These are phyloP conservation scores for Vitis riparia DNA, from an alignment of 164 flowering plant genomes.

Conservation along the genomic window DNA sequence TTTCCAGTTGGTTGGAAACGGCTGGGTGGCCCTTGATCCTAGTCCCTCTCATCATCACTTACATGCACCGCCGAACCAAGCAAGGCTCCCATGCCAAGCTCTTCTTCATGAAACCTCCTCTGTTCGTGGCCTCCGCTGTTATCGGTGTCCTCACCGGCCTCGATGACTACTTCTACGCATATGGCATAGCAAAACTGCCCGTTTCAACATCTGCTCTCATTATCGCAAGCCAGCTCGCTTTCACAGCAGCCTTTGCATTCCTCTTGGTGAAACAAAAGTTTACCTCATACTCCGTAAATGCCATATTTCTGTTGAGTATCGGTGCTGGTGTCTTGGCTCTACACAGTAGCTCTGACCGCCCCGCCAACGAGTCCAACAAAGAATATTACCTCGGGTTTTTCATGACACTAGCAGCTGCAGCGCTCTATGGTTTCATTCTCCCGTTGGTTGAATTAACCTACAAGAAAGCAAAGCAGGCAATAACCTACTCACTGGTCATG, in stretches of 20 bases:
- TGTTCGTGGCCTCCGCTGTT: conserved; percentile 30
- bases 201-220: conserved; percentile 54
- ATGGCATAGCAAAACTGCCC: conserved; percentile 45
- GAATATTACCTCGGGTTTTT: conserved; percentile 40
- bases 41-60: conserved; percentile 38
- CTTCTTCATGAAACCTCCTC: conserved; percentile 21
- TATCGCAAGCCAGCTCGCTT: conserved; percentile 50
- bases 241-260: conserved; percentile 51
- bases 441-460: conserved; percentile 45
- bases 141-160: conserved; percentile 48
- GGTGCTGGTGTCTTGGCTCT: conserved; percentile 48
- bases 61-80: conserved; percentile 26
- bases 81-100: conserved; percentile 7
- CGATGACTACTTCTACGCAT: conserved; percentile 51
- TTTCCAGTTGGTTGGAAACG: conserved; percentile 52
- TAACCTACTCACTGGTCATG: conserved; percentile 43
- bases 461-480: conserved; percentile 36
- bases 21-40: conserved; percentile 54
- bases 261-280: conserved; percentile 52
- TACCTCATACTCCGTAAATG: conserved; percentile 46
- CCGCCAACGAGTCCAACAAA: conserved; percentile 22
- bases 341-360: conserved; percentile 34
- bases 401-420: conserved; percentile 42
- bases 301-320: conserved; percentile 40
- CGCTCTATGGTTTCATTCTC: conserved; percentile 34